Evolutionary conservation across 257 asterid genomes (phyloP).

Genomic region (Petunia axillaris): DNA sequence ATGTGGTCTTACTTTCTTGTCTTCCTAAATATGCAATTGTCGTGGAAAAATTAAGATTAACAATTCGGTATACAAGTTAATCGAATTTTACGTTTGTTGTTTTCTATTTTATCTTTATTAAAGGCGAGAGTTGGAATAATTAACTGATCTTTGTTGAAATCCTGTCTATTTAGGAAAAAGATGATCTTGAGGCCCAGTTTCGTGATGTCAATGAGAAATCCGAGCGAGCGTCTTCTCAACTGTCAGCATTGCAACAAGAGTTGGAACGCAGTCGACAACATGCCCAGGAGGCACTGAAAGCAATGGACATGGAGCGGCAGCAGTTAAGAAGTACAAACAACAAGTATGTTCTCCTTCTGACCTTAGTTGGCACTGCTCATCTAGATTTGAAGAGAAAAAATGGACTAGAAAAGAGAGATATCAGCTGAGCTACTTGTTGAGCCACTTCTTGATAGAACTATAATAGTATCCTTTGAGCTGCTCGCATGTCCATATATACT

Average conservation of each 20-base stretch:
- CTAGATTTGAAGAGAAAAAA: conserved; percentile 6
- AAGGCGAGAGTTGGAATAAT: not conserved
- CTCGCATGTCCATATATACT: conserved; percentile 7
- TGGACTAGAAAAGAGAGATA: not conserved
- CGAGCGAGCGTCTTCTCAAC: conserved; percentile 73
- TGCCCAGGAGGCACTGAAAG: conserved; percentile 91
- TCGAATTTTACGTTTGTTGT: not conserved
- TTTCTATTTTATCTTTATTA: not conserved
- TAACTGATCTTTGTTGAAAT: conserved; percentile 11
- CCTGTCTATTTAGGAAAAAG: conserved; percentile 73
- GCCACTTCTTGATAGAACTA: conserved; percentile 9
- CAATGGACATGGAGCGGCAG: conserved; percentile 90
- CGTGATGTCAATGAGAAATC: conserved; percentile 83
- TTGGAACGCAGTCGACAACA: conserved; percentile 89
- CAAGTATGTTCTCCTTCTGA: conserved; percentile 55
- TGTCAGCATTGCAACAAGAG: conserved; percentile 79
- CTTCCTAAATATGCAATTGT: not conserved
- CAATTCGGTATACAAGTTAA: not conserved
- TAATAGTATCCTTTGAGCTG: not conserved
- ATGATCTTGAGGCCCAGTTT: conserved; percentile 85
- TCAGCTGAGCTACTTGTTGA: not conserved
- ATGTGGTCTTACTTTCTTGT: conserved; percentile 1
- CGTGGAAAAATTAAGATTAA: not conserved
- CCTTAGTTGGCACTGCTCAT: conserved; percentile 20
- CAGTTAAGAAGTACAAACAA: conserved; percentile 89